Conservation (phyloP, 1,139 yeast species). For the Debaryomyces nepalensis region DNA sequence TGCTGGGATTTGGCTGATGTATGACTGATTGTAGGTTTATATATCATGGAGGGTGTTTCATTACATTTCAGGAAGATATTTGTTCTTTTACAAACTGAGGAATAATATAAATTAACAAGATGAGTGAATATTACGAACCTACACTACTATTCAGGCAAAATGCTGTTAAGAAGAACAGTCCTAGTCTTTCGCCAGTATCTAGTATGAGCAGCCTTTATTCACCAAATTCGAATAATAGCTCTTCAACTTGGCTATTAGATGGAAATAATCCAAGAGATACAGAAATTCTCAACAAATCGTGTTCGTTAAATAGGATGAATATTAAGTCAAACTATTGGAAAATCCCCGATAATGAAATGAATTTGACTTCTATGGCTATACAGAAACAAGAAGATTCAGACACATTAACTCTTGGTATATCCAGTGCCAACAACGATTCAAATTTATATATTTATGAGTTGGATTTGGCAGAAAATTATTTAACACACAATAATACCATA, state of each 20-base stretch:
- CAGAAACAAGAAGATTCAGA: constrained; percentile 30
- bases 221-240: constrained; percentile 10
- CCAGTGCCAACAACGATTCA: constrained; percentile 57
- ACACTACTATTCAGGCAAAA: constrained; percentile 50
- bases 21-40: neutral
- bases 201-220: constrained; percentile 27
- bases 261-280: constrained; percentile 33
- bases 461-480: constrained; percentile 42
- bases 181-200: constrained; percentile 34
- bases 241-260: constrained; percentile 32
- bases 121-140: constrained; percentile 49
- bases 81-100: constrained; percentile 2
- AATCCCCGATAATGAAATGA: constrained; percentile 61
- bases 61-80: neutral
- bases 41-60: constrained; percentile 2
- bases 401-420: constrained; percentile 57
- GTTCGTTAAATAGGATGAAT: constrained; percentile 46
- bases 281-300: constrained; percentile 42
- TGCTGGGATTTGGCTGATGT: neutral
- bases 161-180: constrained; percentile 42
- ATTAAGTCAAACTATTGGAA: constrained; percentile 72
- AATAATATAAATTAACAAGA: constrained; percentile 14
- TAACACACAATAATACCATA: constrained; percentile 78
- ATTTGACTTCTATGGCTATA: constrained; percentile 58
- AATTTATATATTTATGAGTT: constrained; percentile 71